Conservation (phyloP, 2,329 filamentous ascomycete species). For the Leptographium procerum region DNA sequence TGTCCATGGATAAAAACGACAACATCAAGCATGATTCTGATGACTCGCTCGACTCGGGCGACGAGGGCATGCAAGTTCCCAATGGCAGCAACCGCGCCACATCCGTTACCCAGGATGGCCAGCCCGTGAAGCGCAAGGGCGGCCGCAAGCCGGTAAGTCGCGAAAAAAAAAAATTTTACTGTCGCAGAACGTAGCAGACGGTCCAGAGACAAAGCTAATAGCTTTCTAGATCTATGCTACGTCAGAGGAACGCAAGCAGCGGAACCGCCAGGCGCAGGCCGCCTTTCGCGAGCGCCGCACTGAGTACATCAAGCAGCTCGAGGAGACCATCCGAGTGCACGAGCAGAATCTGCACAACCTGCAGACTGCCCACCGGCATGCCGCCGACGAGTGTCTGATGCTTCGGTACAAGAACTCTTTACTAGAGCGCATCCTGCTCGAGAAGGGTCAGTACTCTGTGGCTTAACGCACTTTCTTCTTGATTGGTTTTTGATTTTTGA, state of each 20-base stretch:
- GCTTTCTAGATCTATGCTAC: constrained; percentile 80
- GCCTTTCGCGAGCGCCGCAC: constrained; percentile 93
- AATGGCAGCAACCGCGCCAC: constrained; percentile 20
- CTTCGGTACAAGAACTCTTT: constrained; percentile 96
- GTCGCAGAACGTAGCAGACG: neutral
- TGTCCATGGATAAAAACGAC: constrained; percentile 55
- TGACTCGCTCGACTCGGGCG: constrained; percentile 49
- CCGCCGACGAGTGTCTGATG: constrained; percentile 96
- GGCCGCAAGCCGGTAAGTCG: constrained; percentile 85
- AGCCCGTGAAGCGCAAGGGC: constrained; percentile 86
- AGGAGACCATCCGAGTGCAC: constrained; percentile 93
- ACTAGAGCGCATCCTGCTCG: constrained; percentile 85
- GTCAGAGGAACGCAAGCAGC: constrained; percentile 94
- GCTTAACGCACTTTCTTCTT: neutral
- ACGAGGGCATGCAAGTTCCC: constrained; percentile 40
- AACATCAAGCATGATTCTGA: constrained; percentile 46
- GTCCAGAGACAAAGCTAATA: neutral
- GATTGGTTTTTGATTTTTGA: neutral
- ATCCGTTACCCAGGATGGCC: constrained; percentile 35
- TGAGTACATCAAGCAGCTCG: constrained; percentile 98
- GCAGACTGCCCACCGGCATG: constrained; percentile 86
- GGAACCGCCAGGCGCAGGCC: constrained; percentile 92
- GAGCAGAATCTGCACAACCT: constrained; percentile 87
- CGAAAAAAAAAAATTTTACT: neutral
- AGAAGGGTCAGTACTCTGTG: constrained; percentile 58